Conservation (phyloP, 2,329 filamentous ascomycete species). For the Diaporthe destruens region DNA sequence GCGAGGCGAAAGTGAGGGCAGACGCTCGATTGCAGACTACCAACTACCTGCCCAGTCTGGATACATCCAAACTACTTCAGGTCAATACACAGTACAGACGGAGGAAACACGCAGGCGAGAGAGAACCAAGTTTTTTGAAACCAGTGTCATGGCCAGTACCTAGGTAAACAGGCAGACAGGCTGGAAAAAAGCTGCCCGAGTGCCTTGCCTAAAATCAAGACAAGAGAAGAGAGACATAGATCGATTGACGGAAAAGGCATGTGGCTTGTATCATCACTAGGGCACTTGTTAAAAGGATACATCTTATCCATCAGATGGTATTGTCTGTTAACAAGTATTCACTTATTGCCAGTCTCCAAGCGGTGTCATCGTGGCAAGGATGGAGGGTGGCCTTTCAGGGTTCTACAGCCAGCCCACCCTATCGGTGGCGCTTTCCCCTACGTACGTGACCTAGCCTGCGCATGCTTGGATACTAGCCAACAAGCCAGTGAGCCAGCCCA, state of each 20-base stretch:
- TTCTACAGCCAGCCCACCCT: constrained; percentile 2
- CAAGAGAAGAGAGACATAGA: not conserved
- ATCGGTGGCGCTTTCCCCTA: constrained; percentile 32
- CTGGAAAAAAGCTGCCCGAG: not conserved
- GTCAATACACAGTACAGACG: not conserved
- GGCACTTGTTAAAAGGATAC: constrained; percentile 8
- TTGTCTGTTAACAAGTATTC: not conserved
- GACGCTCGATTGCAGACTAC: not conserved
- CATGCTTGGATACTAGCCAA: not conserved
- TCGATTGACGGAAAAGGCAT: constrained; percentile 34
- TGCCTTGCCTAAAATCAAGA: not conserved
- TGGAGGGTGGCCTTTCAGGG: not conserved
- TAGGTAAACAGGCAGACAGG: too few species aligned
- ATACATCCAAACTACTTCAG: not conserved
- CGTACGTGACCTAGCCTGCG: constrained; percentile 39
- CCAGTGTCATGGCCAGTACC: constrained; percentile 10
- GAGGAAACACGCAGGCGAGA: not conserved
- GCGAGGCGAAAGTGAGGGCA: not conserved
- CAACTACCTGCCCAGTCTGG: not conserved
- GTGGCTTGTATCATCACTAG: constrained; percentile 9
- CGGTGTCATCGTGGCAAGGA: not conserved
- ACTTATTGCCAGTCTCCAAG: not conserved
- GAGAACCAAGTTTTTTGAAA: not conserved
- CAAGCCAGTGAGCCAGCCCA: not conserved
- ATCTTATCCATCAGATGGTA: not conserved